These are phyloP conservation scores for Ogataea salicorniae DNA, from an alignment of 805 yeast genomes.

Conservation along the genomic window DNA sequence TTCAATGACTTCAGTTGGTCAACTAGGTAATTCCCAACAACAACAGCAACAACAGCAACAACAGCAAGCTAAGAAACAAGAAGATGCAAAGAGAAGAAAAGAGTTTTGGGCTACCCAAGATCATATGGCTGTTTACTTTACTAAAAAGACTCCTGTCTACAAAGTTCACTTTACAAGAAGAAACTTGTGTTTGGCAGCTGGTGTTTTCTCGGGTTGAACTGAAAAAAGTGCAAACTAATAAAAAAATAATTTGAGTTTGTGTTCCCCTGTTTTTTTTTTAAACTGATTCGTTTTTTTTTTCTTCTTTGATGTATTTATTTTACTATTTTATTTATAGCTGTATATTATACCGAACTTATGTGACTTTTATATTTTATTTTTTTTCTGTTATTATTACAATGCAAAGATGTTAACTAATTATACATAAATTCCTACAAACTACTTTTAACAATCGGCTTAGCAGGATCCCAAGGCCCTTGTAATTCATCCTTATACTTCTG, in stretches of 20 bases:
- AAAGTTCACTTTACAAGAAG: slow-evolving; percentile 89
- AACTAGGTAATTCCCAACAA: slow-evolving; percentile 16
- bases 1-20: slow-evolving; percentile 1
- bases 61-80: slow-evolving; percentile 23
- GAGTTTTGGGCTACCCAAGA: slow-evolving; percentile 82
- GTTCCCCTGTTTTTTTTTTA: background rate
- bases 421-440: slow-evolving; percentile 3
- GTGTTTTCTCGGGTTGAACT: slow-evolving; percentile 59
- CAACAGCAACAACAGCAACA: slow-evolving; percentile 20
- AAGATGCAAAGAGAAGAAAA: slow-evolving; percentile 50
- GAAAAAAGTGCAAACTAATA: background rate
- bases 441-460: slow-evolving; percentile 57
- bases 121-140: slow-evolving; percentile 88
- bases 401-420: background rate
- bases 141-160: slow-evolving; percentile 91
- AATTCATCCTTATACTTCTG: slow-evolving; percentile 81
- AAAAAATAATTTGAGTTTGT: background rate
- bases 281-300: background rate
- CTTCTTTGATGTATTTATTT: background rate
- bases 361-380: too few species aligned
- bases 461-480: slow-evolving; percentile 93
- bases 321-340: too few species aligned
- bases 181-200: slow-evolving; percentile 88
- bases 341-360: too few species aligned
- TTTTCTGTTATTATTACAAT: too few species aligned